Evolutionary conservation across 768 basidiomycete genomes (phyloP).

Genomic region (Tremella fuciformis): DNA sequence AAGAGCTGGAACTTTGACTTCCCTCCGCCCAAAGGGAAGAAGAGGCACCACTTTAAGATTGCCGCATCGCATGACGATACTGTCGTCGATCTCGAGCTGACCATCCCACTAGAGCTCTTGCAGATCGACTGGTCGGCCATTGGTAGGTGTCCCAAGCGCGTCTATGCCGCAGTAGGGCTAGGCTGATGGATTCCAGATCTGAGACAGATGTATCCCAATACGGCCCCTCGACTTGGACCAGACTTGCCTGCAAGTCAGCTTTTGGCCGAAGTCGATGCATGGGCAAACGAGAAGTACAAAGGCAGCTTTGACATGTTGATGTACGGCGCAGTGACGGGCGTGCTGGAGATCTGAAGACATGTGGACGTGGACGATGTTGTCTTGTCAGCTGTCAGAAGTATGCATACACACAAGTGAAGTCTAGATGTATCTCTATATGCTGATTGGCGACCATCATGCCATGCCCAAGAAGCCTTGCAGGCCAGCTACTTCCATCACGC

Average conservation of each 20-base stretch:
- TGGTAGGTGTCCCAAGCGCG: slow-evolving; percentile 58
- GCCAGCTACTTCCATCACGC: slow-evolving; percentile 84
- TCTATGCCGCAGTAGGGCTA: neutral
- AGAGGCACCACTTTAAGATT: slow-evolving; percentile 87
- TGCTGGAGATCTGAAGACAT: slow-evolving; percentile 31
- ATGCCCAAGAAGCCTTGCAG: slow-evolving; percentile 59
- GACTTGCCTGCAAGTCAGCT: slow-evolving; percentile 63
- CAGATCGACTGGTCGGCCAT: slow-evolving; percentile 73
- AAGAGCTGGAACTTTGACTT: slow-evolving; percentile 77
- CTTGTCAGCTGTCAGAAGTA: slow-evolving; percentile 1
- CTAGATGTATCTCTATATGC: too few relatives aligned
- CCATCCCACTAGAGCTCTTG: slow-evolving; percentile 24
- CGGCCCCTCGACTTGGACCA: slow-evolving; percentile 32
- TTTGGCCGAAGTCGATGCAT: slow-evolving; percentile 70
- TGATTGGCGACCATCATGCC: slow-evolving; percentile 21
- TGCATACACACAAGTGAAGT: slow-evolving; percentile 2
- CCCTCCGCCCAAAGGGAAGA: slow-evolving; percentile 69
- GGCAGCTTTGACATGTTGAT: slow-evolving; percentile 46
- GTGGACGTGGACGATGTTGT: neutral
- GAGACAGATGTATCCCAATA: slow-evolving; percentile 54
- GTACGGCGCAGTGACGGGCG: slow-evolving; percentile 42
- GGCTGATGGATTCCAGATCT: slow-evolving; percentile 48
- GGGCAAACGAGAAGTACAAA: slow-evolving; percentile 62
- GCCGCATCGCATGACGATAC: slow-evolving; percentile 80
- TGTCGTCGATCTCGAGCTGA: slow-evolving; percentile 64